Evolutionary conservation across 208 protist species (phyloP).

Genomic region (Trypanosoma platydactyli): DNA sequence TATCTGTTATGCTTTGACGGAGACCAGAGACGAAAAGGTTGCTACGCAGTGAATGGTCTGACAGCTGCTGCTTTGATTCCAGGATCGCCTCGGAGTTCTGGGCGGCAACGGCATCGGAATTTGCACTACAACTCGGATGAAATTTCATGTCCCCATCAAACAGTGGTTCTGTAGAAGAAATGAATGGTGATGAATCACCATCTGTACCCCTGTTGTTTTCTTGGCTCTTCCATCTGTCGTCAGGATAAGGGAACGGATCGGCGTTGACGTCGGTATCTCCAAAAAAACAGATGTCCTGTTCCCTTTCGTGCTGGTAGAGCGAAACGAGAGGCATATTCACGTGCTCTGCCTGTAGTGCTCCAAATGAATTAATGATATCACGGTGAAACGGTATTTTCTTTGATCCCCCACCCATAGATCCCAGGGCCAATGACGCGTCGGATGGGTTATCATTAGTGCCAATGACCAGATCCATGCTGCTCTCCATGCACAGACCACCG

Average conservation of each 20-base stretch:
- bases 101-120: background rate
- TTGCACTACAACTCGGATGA: too few relatives aligned
- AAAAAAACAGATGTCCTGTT: too few relatives aligned
- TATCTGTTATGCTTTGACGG: slow-evolving; percentile 40
- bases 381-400: background rate
- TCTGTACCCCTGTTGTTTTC: background rate
- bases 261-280: too few relatives aligned
- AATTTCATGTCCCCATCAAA: background rate
- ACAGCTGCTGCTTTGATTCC: slow-evolving; percentile 5
- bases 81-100: background rate
- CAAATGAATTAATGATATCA: background rate
- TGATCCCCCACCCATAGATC: too few relatives aligned
- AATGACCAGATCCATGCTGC: slow-evolving; percentile 15
- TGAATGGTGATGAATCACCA: background rate
- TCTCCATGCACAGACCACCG: slow-evolving; percentile 10
- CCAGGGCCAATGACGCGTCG: background rate
- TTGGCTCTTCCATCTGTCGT: slow-evolving; percentile 2
- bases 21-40: slow-evolving; percentile 80
- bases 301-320: background rate
- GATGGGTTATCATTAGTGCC: background rate
- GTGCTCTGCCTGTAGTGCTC: too few relatives aligned
- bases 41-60: slow-evolving; percentile 53
- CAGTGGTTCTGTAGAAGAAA: background rate
- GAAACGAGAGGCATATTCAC: background rate
- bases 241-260: too few relatives aligned